Percentiles rank a stretch among this genome's conserved stretches.
These are phyloP conservation scores for Acanthamoeba healyi DNA, from an alignment of 208 protist genomes.

Conservation along the genomic window DNA sequence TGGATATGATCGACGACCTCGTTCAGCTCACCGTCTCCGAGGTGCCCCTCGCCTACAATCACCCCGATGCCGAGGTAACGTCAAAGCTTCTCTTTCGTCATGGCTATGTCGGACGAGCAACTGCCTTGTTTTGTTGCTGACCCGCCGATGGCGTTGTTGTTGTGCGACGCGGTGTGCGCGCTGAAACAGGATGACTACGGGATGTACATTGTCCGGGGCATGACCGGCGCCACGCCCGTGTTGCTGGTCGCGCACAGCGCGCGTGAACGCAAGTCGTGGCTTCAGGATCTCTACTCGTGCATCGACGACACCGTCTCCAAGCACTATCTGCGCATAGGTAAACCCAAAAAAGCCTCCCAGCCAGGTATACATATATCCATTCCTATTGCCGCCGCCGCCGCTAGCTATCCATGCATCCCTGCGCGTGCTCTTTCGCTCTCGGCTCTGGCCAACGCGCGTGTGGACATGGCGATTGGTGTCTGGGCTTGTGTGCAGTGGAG, in stretches of 20 bases:
- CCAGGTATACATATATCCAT: slow-evolving; percentile 53
- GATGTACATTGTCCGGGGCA: slow-evolving; percentile 5
- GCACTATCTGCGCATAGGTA: slow-evolving; percentile 57
- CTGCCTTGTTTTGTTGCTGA: background rate
- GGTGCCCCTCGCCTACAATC: background rate
- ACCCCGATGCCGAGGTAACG: slow-evolving; percentile 19
- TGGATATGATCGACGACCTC: slow-evolving; percentile 59
- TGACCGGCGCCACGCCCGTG: background rate
- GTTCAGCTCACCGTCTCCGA: slow-evolving; percentile 53
- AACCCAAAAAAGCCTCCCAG: slow-evolving; percentile 5
- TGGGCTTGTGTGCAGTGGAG: background rate
- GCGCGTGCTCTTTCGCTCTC: background rate
- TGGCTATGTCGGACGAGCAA: slow-evolving; percentile 1
- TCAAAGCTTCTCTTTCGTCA: background rate
- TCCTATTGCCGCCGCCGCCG: background rate
- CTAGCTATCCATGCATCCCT: background rate
- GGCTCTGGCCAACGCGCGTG: background rate
- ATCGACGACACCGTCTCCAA: slow-evolving; percentile 61
- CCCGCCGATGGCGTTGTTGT: too few species aligned
- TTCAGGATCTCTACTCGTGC: slow-evolving; percentile 65
- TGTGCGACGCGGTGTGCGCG: too few species aligned
- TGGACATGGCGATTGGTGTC: background rate
- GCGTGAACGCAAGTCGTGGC: slow-evolving; percentile 22
- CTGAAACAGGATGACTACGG: slow-evolving; percentile 27
- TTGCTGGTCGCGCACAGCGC: background rate